phyloP scores from a whole-genome alignment of 371 early-diverging fungal genomes.

The Saksenaea oblongispora region DNA sequence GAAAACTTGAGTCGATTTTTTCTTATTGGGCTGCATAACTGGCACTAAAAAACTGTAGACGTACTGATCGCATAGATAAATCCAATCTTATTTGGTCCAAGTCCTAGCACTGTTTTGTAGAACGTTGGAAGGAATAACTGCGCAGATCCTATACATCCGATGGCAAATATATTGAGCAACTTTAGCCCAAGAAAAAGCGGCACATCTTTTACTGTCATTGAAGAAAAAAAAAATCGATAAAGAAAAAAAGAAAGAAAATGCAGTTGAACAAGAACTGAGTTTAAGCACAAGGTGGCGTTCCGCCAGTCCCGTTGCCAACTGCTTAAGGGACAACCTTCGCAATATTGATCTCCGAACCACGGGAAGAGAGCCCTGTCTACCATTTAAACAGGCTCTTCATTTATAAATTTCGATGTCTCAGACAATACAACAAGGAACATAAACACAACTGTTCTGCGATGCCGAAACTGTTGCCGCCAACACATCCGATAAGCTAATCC shows the following conservation, averaged over 20 bases:
- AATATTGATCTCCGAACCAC: no score
- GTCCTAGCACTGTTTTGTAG: conserved; percentile 27
- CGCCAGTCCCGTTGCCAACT: neutral
- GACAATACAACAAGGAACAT: no score
- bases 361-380: no score
- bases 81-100: conserved; percentile 40
- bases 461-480: no score
- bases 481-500: no score
- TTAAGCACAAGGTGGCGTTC: neutral
- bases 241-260: conserved; percentile 2
- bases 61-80: conserved; percentile 40
- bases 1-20: neutral
- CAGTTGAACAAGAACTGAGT: neutral
- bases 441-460: no score
- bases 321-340: neutral
- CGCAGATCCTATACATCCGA: conserved; percentile 37
- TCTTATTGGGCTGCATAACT: neutral
- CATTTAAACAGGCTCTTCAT: no score
- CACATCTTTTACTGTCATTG: neutral
- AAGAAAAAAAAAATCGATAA: neutral
- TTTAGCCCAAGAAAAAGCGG: conserved; percentile 32
- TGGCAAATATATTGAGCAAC: conserved; percentile 34
- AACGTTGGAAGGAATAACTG: conserved; percentile 43
- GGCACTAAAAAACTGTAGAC: neutral
- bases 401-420: no score